phyloP scores from a whole-genome alignment of 1,284 basidiomycete genomes.

The Singerocomus inundabilis region DNA sequence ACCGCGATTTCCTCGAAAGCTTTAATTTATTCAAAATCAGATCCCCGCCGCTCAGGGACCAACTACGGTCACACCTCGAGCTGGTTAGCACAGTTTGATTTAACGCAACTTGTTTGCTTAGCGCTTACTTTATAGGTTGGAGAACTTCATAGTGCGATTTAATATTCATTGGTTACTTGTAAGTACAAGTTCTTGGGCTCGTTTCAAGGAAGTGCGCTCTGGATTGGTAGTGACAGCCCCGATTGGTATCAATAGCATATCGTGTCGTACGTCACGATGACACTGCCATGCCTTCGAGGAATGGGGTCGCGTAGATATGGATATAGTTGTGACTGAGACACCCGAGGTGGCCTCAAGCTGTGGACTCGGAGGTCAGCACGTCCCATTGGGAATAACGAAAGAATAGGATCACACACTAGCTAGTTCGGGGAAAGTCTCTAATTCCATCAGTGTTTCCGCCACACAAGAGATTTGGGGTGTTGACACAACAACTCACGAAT shows the following conservation, averaged over 20 bases:
- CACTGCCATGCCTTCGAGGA: not conserved
- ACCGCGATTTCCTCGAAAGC: not conserved
- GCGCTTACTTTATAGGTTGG: not conserved
- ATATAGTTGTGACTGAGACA: not conserved
- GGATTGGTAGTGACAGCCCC: not conserved
- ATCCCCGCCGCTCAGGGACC: constrained; percentile 1
- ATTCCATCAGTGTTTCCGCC: not conserved
- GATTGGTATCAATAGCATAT: not conserved
- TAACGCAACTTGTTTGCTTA: not conserved
- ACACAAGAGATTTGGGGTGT: too few relatives aligned
- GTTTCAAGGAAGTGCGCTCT: not conserved
- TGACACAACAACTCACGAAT: too few relatives aligned
- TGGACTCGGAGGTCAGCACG: too few relatives aligned
- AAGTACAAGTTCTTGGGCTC: not conserved
- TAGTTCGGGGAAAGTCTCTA: not conserved
- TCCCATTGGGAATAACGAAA: not conserved
- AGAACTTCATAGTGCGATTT: not conserved
- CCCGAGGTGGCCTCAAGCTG: too few relatives aligned
- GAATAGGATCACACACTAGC: not conserved
- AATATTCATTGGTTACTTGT: not conserved
- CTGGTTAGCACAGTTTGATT: not conserved
- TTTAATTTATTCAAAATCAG: not conserved
- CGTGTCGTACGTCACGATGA: constrained; percentile 7
- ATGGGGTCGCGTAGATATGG: not conserved
- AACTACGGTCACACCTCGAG: not conserved